phyloP scores from a whole-genome alignment of 2,329 filamentous ascomycete genomes.

The Raffaelea albimanens region DNA sequence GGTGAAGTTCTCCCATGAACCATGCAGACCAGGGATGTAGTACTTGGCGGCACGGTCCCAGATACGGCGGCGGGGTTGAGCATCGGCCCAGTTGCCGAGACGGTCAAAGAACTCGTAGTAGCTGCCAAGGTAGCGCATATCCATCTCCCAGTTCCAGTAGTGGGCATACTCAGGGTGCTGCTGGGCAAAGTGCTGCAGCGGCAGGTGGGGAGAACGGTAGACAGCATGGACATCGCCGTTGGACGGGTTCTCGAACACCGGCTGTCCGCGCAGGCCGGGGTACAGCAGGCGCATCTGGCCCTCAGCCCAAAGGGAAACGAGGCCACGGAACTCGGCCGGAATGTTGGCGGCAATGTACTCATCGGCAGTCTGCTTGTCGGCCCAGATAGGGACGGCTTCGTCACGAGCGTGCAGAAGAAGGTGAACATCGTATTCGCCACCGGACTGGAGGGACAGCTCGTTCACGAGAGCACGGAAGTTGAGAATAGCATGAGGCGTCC shows the following conservation, averaged over 20 bases:
- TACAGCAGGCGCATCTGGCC: slow-evolving; percentile 76
- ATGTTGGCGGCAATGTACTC: slow-evolving; percentile 59
- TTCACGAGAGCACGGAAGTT: slow-evolving; percentile 75
- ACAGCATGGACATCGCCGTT: slow-evolving; percentile 56
- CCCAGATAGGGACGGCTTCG: slow-evolving; percentile 69
- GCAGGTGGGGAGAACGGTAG: slow-evolving; percentile 55
- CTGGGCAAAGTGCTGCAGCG: slow-evolving; percentile 55
- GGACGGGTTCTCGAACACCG: slow-evolving; percentile 46
- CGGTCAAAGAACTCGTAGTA: slow-evolving; percentile 66
- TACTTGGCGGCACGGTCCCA: slow-evolving; percentile 73
- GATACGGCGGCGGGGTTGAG: slow-evolving; percentile 60
- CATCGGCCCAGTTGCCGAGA: slow-evolving; percentile 54
- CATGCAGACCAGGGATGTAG: slow-evolving; percentile 63
- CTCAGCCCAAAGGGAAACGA: slow-evolving; percentile 79
- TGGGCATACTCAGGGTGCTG: slow-evolving; percentile 55
- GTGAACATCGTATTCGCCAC: slow-evolving; percentile 74
- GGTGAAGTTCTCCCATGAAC: slow-evolving; percentile 63
- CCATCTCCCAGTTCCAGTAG: slow-evolving; percentile 65
- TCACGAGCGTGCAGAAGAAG: slow-evolving; percentile 82
- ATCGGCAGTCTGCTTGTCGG: slow-evolving; percentile 64
- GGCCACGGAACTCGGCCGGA: slow-evolving; percentile 65
- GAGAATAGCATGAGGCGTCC: slow-evolving; percentile 67
- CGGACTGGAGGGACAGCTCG: slow-evolving; percentile 67
- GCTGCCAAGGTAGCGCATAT: slow-evolving; percentile 55
- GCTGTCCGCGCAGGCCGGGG: slow-evolving; percentile 57